These are phyloP conservation scores for Diaporthe sp. DNA, from an alignment of 2,329 filamentous ascomycete species.

Conservation along the genomic window DNA sequence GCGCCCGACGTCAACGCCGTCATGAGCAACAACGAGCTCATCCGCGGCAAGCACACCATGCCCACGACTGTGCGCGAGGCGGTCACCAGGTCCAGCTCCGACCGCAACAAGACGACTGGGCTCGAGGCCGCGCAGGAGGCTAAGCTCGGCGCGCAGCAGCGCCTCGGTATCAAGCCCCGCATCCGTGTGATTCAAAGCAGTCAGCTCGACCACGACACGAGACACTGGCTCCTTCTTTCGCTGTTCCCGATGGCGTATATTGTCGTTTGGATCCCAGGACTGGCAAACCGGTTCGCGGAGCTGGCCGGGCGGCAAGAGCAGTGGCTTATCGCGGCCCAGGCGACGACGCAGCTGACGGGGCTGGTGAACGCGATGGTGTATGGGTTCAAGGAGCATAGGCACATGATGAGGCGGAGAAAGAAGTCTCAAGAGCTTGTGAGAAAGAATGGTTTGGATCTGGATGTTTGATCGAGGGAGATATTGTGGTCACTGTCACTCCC, in stretches of 20 bases:
- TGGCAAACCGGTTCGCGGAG: conserved; percentile 30
- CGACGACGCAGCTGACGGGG: conserved; percentile 31
- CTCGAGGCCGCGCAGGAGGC: conserved; percentile 32
- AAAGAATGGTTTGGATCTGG: conserved; percentile 2
- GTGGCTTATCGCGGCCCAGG: conserved; percentile 29
- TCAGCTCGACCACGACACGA: conserved; percentile 31
- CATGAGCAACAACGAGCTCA: conserved; percentile 31
- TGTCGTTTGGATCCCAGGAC: conserved; percentile 29
- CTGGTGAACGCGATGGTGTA: conserved; percentile 33
- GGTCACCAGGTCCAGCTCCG: background rate
- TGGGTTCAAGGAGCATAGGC: conserved; percentile 29
- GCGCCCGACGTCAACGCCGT: conserved; percentile 19
- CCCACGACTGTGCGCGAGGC: conserved; percentile 29
- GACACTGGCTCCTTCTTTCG: conserved; percentile 30
- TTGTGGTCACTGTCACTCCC: background rate
- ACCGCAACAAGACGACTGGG: conserved; percentile 26
- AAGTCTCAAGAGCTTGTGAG: conserved; percentile 4
- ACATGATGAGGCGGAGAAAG: conserved; percentile 17
- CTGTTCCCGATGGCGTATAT: conserved; percentile 31
- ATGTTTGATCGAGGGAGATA: too few species aligned
- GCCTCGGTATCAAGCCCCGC: conserved; percentile 29
- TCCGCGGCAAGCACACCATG: conserved; percentile 29
- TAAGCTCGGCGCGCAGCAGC: conserved; percentile 24
- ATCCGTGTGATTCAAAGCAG: conserved; percentile 27
- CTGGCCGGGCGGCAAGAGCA: background rate